Base-by-base conservation (phyloP, 2,329 filamentous ascomycete genomes). In the Sporothrix mexicana region DNA sequence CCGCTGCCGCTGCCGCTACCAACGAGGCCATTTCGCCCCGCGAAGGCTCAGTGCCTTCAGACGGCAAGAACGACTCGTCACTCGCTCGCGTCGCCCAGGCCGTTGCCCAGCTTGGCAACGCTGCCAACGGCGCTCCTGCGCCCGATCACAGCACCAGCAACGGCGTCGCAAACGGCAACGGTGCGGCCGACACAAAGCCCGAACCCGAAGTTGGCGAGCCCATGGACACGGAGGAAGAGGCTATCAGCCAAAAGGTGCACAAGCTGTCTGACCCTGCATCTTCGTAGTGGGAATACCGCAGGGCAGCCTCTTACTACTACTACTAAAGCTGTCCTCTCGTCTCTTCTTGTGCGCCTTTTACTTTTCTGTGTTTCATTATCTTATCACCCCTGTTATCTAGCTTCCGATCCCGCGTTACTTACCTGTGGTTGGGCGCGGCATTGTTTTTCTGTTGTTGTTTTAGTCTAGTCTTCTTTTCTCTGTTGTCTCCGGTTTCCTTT, bases 1-100 rank as follows among this genome's bases (percentile, higher is more conserved):
- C 61, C 1, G 61, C 61, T 1, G 61, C 61, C 36, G 61, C 61
- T 10, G 61, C 61, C 8, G 61, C 61, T 36, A 36, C 30, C 30
- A 36, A 36, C 23, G 53, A 57, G 12, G 23, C 53, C 10, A 2
- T 36, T 36, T 36, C 53, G 10, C 23, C 53, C 17, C 36, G 41
- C 13, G 61, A 64, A 20, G 4, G 13, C 5, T 55, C 51, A 15
- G 13, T 25, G 12, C 10, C 55, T 17, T 36, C 55, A 13, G 25
- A 72, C 15, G n/a, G 47, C n/a, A 70, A 72, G 30, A 66, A 72
- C 64, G 57, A 45, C 43, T 67, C 72, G 2, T 81, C 84, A 0
- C 80, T 88, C 6, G 86, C 86, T 59, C 84, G 84, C 2, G 85
- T 87, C 13, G 86, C 85, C 12, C 85, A 87, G 75, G 86, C 85